Evolutionary conservation across 768 basidiomycete genomes (phyloP).

Genomic region (Rhizopogon vinicolor): DNA sequence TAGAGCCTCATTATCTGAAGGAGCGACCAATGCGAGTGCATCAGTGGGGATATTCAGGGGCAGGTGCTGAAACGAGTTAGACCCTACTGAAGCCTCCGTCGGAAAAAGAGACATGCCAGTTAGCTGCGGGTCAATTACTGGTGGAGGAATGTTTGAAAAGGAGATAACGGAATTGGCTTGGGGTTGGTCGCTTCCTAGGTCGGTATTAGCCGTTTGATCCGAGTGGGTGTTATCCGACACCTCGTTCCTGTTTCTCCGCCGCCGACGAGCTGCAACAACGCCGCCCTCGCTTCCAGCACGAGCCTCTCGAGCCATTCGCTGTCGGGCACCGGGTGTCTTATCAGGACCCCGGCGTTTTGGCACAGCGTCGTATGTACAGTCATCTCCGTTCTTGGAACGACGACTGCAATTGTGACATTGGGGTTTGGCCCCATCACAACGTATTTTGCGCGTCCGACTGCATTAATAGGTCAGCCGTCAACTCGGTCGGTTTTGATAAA

Average conservation of each 20-base stretch:
- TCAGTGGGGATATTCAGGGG: constrained; percentile 4
- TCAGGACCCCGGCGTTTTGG: constrained; percentile 83
- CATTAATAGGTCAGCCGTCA: constrained; percentile 7
- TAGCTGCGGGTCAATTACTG: constrained; percentile 23
- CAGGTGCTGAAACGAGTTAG: constrained; percentile 1
- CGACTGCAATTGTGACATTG: constrained; percentile 68
- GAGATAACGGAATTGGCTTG: not conserved
- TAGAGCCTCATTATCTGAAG: constrained; percentile 5
- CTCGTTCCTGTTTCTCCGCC: constrained; percentile 14
- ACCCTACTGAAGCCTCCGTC: not conserved
- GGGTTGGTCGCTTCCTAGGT: not conserved
- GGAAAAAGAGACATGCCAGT: constrained; percentile 14
- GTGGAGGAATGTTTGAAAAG: constrained; percentile 6
- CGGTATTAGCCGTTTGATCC: constrained; percentile 1
- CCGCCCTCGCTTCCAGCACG: constrained; percentile 29
- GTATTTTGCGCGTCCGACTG: constrained; percentile 75
- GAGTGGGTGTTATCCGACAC: constrained; percentile 2
- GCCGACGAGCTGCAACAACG: constrained; percentile 18
- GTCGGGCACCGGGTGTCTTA: constrained; percentile 74
- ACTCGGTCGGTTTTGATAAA: not conserved
- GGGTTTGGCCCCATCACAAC: constrained; percentile 80
- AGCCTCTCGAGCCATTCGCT: constrained; percentile 46
- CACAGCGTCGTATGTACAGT: constrained; percentile 63
- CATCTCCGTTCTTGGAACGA: constrained; percentile 37
- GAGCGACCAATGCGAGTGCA: constrained; percentile 7